Evolutionary conservation across 2,329 filamentous ascomycete species (phyloP).

Genomic region (Bipolaris gigantea): DNA sequence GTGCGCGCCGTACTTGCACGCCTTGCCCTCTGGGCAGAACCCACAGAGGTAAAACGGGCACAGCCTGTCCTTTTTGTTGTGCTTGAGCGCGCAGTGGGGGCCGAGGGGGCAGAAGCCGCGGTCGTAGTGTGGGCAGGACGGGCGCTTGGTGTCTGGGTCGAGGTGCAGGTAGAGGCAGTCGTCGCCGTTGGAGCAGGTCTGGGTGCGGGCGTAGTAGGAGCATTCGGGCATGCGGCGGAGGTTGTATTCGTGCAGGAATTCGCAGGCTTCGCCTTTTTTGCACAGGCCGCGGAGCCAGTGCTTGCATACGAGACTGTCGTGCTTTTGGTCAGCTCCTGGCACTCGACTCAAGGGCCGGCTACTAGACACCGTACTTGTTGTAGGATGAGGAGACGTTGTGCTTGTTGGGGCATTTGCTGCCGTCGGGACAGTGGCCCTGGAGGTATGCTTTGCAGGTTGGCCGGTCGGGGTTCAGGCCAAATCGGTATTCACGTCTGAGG

Average conservation of each 20-base stretch:
- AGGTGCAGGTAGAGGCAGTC: conserved; percentile 94
- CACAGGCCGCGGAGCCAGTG: conserved; percentile 97
- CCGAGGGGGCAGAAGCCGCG: conserved; percentile 92
- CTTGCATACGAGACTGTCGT: conserved; percentile 80
- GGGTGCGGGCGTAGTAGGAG: conserved; percentile 91
- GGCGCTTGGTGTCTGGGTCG: conserved; percentile 71
- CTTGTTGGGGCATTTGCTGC: conserved; percentile 80
- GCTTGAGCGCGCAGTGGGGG: conserved; percentile 82
- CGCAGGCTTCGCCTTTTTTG: conserved; percentile 96
- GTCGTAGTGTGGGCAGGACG: conserved; percentile 77
- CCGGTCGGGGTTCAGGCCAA: conserved; percentile 69
- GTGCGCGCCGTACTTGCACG: conserved; percentile 80
- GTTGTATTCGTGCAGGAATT: conserved; percentile 99
- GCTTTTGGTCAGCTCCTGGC: conserved; percentile 9
- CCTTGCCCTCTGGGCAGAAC: conserved; percentile 84
- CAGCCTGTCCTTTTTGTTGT: conserved; percentile 72
- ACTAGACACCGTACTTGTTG: conserved; percentile 57
- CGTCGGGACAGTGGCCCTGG: conserved; percentile 83
- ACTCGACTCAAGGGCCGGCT: not conserved
- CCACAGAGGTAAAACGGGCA: conserved; percentile 88
- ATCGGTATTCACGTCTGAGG: conserved; percentile 78
- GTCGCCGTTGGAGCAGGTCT: conserved; percentile 94
- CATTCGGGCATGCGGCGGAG: conserved; percentile 98
- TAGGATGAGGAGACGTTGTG: conserved; percentile 67
- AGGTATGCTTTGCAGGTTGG: conserved; percentile 85